These are phyloP conservation scores for Melampsora medusae DNA, from an alignment of 1,284 basidiomycete genomes.

Conservation along the genomic window DNA sequence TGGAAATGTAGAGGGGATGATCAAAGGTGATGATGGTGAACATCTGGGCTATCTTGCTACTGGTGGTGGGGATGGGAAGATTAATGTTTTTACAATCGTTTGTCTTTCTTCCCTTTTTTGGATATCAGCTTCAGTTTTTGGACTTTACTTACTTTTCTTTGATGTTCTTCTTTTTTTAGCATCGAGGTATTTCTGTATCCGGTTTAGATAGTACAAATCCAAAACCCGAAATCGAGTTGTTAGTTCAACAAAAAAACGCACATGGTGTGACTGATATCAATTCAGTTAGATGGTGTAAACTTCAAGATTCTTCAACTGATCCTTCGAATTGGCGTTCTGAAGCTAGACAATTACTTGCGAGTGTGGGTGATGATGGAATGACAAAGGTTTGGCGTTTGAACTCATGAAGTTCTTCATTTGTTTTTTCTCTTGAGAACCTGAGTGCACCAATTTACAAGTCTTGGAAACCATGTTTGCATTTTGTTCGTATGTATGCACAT, in stretches of 20 bases:
- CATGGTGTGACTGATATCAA: constrained; percentile 78
- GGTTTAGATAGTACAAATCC: constrained; percentile 48
- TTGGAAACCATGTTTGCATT: no score
- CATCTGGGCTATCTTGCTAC: constrained; percentile 70
- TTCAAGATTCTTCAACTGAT: constrained; percentile 45
- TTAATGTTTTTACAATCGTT: constrained; percentile 70
- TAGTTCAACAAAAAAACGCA: constrained; percentile 60
- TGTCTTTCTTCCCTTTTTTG: constrained; percentile 28
- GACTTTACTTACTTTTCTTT: constrained; percentile 45
- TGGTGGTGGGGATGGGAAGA: constrained; percentile 71
- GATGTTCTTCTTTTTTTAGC: constrained; percentile 3
- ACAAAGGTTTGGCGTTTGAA: constrained; percentile 65
- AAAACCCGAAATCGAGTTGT: constrained; percentile 52
- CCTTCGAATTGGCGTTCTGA: constrained; percentile 54
- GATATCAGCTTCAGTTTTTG: not conserved
- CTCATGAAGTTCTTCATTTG: no score
- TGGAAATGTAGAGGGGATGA: not conserved
- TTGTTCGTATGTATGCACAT: no score
- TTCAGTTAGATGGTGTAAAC: constrained; percentile 68
- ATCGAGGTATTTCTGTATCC: constrained; percentile 47
- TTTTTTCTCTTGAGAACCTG: no score
- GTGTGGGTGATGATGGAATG: constrained; percentile 73
- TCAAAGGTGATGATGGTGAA: constrained; percentile 46
- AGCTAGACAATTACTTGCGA: constrained; percentile 67
- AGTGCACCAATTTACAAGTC: no score